Evolutionary conservation across 176 grass and related monocot species (phyloP).

Genomic region (Elymus sibiricus): DNA sequence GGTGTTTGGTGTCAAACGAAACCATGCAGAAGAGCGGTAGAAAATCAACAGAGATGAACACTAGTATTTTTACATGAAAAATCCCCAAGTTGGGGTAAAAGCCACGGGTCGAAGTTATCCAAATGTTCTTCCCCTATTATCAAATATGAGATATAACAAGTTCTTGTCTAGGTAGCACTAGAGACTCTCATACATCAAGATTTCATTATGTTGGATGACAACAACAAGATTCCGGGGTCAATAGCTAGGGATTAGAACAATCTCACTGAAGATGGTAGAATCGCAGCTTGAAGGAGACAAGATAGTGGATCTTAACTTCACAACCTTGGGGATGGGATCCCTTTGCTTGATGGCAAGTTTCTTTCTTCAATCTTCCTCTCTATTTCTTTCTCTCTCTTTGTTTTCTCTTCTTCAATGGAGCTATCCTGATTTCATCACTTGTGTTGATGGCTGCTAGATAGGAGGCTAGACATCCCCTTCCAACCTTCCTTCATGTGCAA

Average conservation of each 20-base stretch:
- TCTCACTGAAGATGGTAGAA: not conserved
- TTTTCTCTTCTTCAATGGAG: no score
- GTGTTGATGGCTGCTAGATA: no score
- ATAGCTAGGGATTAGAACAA: not conserved
- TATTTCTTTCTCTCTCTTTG: no score
- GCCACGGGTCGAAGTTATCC: not conserved
- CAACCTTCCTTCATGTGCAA: no score
- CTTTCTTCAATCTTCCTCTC: no score
- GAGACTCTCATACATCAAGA: not conserved
- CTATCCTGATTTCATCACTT: no score
- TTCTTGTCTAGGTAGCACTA: not conserved
- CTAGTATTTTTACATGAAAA: not conserved
- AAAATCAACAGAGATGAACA: not conserved
- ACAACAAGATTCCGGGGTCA: not conserved
- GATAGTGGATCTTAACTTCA: not conserved
- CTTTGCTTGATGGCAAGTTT: no score
- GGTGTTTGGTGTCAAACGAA: no score
- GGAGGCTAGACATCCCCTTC: no score
- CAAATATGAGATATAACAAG: not conserved
- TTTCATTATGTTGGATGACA: not conserved
- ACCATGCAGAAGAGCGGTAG: no score
- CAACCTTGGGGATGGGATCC: not conserved
- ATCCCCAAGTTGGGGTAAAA: not conserved
- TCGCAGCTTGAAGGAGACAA: not conserved
- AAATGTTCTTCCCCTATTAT: not conserved